Evolutionary conservation across 2,329 filamentous ascomycete species (phyloP).

Genomic region (Talaromyces marneffei): DNA sequence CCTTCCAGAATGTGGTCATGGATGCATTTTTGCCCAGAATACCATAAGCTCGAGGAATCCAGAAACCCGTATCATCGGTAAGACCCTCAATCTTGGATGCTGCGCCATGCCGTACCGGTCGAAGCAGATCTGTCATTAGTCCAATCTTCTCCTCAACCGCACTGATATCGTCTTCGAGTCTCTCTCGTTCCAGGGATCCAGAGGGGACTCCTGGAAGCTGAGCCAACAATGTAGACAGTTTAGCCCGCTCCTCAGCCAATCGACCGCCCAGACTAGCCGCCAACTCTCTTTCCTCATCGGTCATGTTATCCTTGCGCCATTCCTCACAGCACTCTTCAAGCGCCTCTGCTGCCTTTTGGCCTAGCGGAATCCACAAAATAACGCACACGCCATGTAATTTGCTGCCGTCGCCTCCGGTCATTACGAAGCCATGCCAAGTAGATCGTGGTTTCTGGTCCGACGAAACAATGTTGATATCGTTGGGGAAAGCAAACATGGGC

Average conservation of each 20-base stretch:
- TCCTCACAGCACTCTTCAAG: conserved; percentile 69
- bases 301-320: conserved; percentile 91
- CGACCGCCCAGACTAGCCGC: conserved; percentile 86
- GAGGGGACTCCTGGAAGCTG: conserved; percentile 74
- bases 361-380: conserved; percentile 87
- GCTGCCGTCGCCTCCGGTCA: conserved; percentile 89
- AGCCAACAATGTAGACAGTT: conserved; percentile 80
- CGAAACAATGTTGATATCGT: conserved; percentile 94
- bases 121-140: conserved; percentile 91
- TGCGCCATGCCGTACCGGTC: conserved; percentile 86
- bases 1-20: conserved; percentile 92
- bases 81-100: conserved; percentile 96
- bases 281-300: conserved; percentile 90
- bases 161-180: conserved; percentile 88
- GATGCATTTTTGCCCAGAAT: conserved; percentile 78
- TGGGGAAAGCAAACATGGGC: conserved; percentile 98
- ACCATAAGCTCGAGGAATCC: conserved; percentile 90
- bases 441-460: conserved; percentile 88
- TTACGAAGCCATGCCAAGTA: conserved; percentile 98
- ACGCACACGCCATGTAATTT: conserved; percentile 89
- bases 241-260: conserved; percentile 78
- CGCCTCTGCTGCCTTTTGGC: conserved; percentile 72
- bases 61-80: conserved; percentile 90
- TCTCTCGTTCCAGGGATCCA: conserved; percentile 73
- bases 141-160: conserved; percentile 94